A percentile compares a stretch with the other conserved stretches of the same genome.
Evolutionary conservation across 2,329 filamentous ascomycete genomes (phyloP).

Genomic region (Apiospora marii): DNA sequence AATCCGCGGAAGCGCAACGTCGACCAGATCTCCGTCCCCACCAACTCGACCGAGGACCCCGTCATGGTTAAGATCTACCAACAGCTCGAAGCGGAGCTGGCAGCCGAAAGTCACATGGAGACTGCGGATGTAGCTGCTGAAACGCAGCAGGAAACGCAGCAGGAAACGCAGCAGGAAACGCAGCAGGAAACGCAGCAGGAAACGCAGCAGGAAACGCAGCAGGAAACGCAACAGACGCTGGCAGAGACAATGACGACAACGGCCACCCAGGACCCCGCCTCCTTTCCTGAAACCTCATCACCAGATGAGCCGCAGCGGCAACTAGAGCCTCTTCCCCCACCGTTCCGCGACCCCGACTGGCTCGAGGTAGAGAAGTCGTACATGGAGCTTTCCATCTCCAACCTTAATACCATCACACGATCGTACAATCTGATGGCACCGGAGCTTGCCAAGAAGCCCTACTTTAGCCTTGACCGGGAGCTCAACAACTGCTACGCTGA

Average conservation of each 20-base stretch:
- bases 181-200: neutral
- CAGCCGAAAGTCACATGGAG: constrained; percentile 27
- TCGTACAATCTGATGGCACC: constrained; percentile 97
- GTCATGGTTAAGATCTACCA: constrained; percentile 56
- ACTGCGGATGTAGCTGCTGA: constrained; percentile 19
- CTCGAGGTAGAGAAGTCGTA: constrained; percentile 32
- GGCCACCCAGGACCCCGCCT: constrained; percentile 4
- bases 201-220: neutral
- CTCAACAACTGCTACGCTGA: constrained; percentile 84
- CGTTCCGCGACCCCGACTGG: constrained; percentile 72
- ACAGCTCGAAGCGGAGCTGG: constrained; percentile 34
- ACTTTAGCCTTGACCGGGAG: constrained; percentile 85
- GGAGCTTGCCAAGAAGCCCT: constrained; percentile 90
- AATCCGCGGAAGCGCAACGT: constrained; percentile 63
- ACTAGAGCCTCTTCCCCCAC: constrained; percentile 53
- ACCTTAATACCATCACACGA: constrained; percentile 81
- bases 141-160: neutral
- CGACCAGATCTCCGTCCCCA: constrained; percentile 56
- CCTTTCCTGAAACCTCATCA: constrained; percentile 23
- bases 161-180: neutral
- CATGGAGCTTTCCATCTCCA: constrained; percentile 69
- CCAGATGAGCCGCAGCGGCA: constrained; percentile 25
- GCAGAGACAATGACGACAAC: neutral
- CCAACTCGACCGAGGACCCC: constrained; percentile 56
- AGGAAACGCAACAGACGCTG: neutral